Evolutionary conservation across 2,329 filamentous ascomycete species (phyloP).

Genomic region (Cercospora berteroae): DNA sequence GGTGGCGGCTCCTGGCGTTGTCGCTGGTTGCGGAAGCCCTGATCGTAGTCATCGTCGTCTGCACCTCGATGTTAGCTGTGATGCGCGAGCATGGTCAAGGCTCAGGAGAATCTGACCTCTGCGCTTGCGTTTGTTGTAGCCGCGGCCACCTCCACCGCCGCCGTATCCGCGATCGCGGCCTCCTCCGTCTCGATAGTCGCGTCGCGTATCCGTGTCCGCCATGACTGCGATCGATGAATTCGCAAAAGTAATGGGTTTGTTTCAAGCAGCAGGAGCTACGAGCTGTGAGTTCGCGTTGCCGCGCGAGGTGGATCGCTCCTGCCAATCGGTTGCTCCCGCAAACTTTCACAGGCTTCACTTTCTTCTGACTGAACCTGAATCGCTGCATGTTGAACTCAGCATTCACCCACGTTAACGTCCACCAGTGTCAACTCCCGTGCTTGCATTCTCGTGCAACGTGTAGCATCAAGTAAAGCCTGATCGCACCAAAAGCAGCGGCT

Average conservation of each 20-base stretch:
- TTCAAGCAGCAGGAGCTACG: neutral
- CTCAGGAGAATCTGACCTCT: slow-evolving; percentile 59
- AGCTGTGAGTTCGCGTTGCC: neutral
- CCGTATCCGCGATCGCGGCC: slow-evolving; percentile 21
- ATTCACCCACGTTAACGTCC: slow-evolving; percentile 44
- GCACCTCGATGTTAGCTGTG: slow-evolving; percentile 11
- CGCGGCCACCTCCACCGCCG: slow-evolving; percentile 49
- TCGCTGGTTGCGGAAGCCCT: slow-evolving; percentile 68
- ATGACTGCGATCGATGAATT: slow-evolving; percentile 20
- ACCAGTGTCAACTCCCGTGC: neutral
- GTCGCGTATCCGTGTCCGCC: slow-evolving; percentile 35
- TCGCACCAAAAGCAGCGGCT: neutral
- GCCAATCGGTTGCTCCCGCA: slow-evolving; percentile 4
- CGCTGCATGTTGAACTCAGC: neutral
- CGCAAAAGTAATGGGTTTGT: slow-evolving; percentile 1
- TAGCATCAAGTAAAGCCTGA: neutral
- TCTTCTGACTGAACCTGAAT: neutral
- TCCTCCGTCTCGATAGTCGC: slow-evolving; percentile 31
- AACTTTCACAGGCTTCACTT: slow-evolving; percentile 4
- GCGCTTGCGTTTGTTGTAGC: slow-evolving; percentile 67
- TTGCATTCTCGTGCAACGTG: neutral
- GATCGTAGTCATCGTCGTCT: slow-evolving; percentile 78
- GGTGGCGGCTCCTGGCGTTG: slow-evolving; percentile 65
- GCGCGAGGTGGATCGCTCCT: neutral
- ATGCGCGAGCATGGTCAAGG: neutral